A percentile compares a stretch with the other conserved stretches of the same genome.
phyloP scores from a whole-genome alignment of 208 protist genomes.

The Acanthamoeba healyi region DNA sequence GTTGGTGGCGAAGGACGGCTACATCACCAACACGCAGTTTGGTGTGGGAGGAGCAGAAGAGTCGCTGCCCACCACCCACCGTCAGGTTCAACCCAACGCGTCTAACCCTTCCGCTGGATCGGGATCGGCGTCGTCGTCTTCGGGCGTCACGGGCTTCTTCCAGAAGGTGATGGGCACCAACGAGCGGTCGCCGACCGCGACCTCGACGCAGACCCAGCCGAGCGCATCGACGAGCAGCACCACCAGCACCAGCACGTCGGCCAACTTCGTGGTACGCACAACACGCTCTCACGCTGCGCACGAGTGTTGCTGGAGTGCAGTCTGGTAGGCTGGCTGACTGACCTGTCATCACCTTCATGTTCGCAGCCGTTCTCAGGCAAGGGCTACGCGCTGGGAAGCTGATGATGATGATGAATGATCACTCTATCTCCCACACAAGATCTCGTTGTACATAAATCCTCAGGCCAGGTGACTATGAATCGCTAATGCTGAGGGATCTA shows the following conservation, averaged over 20 bases:
- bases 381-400: background rate
- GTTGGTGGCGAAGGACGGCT: conserved; percentile 34
- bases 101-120: no score
- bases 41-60: background rate
- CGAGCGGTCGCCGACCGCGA: background rate
- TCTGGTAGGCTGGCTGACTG: background rate
- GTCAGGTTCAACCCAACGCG: no score
- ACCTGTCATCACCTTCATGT: background rate
- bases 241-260: background rate
- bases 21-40: conserved; percentile 53
- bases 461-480: no score
- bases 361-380: background rate
- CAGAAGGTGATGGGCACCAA: background rate
- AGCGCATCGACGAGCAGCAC: background rate
- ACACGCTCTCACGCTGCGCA: no score
- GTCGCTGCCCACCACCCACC: background rate
- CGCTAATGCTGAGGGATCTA: no score
- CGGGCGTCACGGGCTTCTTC: background rate
- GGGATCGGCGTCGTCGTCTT: background rate
- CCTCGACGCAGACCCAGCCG: background rate
- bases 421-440: background rate
- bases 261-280: conserved; percentile 22
- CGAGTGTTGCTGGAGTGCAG: background rate
- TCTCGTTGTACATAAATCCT: background rate
- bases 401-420: no score